Evolutionary conservation across 768 basidiomycete species (phyloP), one percentile per base, ranked within the genome.

Genomic region (Coprinopsis sp.): DNA sequence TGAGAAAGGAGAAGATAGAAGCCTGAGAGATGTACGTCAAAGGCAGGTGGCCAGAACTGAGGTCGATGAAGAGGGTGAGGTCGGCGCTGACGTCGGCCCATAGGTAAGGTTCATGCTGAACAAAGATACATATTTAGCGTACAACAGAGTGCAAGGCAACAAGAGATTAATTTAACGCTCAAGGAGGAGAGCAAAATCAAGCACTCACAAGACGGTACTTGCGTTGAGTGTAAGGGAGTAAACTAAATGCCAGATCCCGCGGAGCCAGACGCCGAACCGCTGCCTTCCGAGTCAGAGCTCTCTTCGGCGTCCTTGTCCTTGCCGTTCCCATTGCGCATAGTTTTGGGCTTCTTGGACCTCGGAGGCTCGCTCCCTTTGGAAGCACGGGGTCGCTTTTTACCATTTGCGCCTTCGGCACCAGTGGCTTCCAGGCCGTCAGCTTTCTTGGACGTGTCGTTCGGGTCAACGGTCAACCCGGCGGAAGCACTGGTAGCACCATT

Each of bases 381-480:
- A 11, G 23, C 29, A 31, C 46, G 39, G 12, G 29, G 40, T 23
- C 53, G 45, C 27, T 50, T 53, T 51, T 38, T 58, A 7, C 41
- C 58, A 34, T 51, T 51, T 2, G 56, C 46, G 14, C n/a, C n/a
- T n/a, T 53, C 55, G 33, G 43, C 42, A 29, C 49, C 56, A 33
- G 47, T 47, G 23, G 44, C 22, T 14, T 49, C 36, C 13, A 37
- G 23, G 8, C 52, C 58, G 23, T 57, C 63, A 3, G 53, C 53
- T 49, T 65, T 70, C 51, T 58, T 55, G 12, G 54, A 47, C 3
- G 62, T 52, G 25, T 64, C 64, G 14, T 54, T 56, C 10, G 64
- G 64, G 44, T 60, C 63, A 38, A 64, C 52, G 1, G 60, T 65
- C 40, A 58, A n/a, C n/a, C 59, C 14, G 50, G 60, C 28, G 39